A percentile compares a stretch with the other conserved stretches of the same genome.
phyloP scores from a whole-genome alignment of 2,329 filamentous ascomycete genomes.

The Proliferodiscus dingleyae region DNA sequence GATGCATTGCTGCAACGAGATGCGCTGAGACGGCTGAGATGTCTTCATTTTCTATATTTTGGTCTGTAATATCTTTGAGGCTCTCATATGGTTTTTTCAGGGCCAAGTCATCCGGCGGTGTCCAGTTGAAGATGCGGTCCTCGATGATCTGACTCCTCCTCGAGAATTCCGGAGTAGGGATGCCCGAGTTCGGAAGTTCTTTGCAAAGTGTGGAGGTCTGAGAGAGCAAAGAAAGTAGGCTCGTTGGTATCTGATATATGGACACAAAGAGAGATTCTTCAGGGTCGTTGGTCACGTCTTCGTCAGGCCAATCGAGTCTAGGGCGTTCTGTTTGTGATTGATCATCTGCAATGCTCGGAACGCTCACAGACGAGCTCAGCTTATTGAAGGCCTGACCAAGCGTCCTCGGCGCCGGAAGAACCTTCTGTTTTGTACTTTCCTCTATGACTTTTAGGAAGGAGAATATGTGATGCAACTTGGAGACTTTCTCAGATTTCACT shows the following conservation, averaged over 20 bases:
- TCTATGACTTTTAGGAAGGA: slow-evolving; percentile 16
- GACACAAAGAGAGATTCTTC: slow-evolving; percentile 13
- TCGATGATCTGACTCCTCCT: slow-evolving; percentile 12
- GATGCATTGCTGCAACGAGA: slow-evolving; percentile 12
- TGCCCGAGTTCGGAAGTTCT: not conserved
- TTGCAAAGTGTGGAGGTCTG: slow-evolving; percentile 15
- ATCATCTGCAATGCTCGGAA: not conserved
- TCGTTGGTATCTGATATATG: slow-evolving; percentile 15
- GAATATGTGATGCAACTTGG: slow-evolving; percentile 16
- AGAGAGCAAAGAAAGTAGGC: slow-evolving; percentile 11
- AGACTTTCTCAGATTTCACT: slow-evolving; percentile 14
- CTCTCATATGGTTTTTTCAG: not conserved
- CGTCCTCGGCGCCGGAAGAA: not conserved
- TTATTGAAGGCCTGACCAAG: not conserved
- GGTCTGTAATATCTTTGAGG: not conserved
- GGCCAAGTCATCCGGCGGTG: slow-evolving; percentile 8
- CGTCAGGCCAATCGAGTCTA: slow-evolving; percentile 2
- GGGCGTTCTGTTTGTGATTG: slow-evolving; percentile 1
- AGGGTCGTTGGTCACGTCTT: slow-evolving; percentile 10
- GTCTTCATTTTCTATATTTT: not conserved
- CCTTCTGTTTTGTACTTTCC: slow-evolving; percentile 10
- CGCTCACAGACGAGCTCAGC: not conserved
- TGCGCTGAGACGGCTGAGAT: slow-evolving; percentile 6
- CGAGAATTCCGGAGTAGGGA: slow-evolving; percentile 8
- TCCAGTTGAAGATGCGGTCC: slow-evolving; percentile 13